Percentiles rank a stretch among this genome's conserved stretches.
Conservation (phyloP, 2,329 filamentous ascomycete species). For the Cucurbitaria berberidis region DNA sequence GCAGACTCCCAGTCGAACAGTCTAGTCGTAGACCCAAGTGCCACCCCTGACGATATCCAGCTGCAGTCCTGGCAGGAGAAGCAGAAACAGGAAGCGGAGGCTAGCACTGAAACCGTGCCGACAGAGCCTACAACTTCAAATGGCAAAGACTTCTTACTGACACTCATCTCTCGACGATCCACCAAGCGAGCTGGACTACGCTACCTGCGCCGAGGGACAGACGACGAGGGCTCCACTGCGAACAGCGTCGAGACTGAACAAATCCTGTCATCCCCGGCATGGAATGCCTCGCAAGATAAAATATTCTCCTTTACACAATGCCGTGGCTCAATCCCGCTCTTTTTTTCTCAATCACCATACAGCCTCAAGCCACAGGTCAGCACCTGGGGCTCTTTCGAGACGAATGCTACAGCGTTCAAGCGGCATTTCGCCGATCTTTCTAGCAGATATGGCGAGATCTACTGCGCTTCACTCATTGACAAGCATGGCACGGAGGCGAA, state of each 20-base stretch:
- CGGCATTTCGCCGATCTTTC: constrained; percentile 77
- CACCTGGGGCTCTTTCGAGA: constrained; percentile 78
- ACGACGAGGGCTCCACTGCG: constrained; percentile 86
- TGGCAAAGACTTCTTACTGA: constrained; percentile 72
- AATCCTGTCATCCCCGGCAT: constrained; percentile 75
- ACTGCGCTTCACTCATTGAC: constrained; percentile 85
- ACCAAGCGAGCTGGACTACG: constrained; percentile 84
- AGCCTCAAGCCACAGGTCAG: constrained; percentile 87
- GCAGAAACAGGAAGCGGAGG: constrained; percentile 33
- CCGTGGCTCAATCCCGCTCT: constrained; percentile 89
- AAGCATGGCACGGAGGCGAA: constrained; percentile 82
- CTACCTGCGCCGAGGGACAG: constrained; percentile 87
- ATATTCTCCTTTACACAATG: constrained; percentile 86
- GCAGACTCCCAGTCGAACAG: constrained; percentile 46
- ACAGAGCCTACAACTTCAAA: constrained; percentile 26
- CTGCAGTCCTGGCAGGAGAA: constrained; percentile 42
- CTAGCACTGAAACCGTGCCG: constrained; percentile 13
- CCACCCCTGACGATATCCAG: constrained; percentile 45
- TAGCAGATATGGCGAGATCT: constrained; percentile 74
- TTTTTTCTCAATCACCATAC: constrained; percentile 94
- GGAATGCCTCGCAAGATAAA: constrained; percentile 64
- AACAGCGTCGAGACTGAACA: constrained; percentile 97
- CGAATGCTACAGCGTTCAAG: constrained; percentile 78
- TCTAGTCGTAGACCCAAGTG: constrained; percentile 41
- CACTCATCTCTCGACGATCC: constrained; percentile 87